These are phyloP conservation scores for Parietichytrium sp. DNA, from an alignment of 108 stramenopile species.

Conservation along the genomic window DNA sequence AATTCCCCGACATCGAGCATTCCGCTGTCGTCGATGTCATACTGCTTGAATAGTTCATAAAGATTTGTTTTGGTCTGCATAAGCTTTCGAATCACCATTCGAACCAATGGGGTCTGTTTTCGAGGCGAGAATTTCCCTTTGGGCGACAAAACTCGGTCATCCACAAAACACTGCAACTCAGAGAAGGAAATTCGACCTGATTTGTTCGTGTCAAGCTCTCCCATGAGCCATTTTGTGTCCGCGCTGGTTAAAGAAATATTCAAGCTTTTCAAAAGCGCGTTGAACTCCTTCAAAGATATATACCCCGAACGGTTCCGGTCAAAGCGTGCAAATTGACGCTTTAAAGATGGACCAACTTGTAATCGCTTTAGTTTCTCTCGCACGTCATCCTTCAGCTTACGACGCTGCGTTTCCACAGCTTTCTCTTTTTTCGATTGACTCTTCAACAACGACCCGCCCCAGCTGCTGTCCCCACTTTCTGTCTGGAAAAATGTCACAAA, in stretches of 20 bases:
- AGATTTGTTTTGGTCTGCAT: no score
- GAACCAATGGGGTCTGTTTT: no score
- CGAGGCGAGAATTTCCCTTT: no score
- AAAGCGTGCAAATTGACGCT: not conserved
- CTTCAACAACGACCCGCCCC: not conserved
- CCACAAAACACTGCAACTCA: no score
- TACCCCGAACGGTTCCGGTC: not conserved
- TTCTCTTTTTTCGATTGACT: not conserved
- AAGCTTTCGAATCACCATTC: no score
- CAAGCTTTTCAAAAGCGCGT: not conserved
- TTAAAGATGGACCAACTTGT: slow-evolving; percentile 19
- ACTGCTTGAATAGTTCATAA: no score
- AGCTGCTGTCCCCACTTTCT: not conserved
- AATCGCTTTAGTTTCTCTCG: not conserved
- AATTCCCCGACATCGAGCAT: no score
- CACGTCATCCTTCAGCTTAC: not conserved
- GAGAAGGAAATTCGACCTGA: no score
- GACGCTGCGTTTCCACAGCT: not conserved
- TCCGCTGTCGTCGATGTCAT: no score
- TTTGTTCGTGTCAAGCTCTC: no score
- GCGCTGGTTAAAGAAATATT: not conserved
- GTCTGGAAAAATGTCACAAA: not conserved
- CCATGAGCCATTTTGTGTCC: no score
- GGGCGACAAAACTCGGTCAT: no score
- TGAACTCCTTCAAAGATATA: not conserved